Base-by-base conservation (phyloP, 495 filamentous ascomycete species). In the Aspergillus biplanus region DNA sequence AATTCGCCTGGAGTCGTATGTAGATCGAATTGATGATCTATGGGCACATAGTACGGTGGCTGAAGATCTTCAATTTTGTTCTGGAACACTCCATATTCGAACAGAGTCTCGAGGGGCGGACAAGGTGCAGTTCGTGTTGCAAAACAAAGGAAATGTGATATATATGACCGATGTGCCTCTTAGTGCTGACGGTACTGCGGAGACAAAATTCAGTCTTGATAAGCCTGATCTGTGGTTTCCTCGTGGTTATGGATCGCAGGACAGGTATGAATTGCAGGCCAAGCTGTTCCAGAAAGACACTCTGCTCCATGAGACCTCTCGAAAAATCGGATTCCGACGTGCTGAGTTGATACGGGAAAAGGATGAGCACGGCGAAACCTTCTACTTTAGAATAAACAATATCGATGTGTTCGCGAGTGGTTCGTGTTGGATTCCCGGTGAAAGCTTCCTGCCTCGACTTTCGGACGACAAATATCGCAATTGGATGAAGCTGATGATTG, bases 1-100 rank as follows among this genome's bases (percentile, higher is more conserved):
- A 8, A 83, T 92, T 57, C 78, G 73, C 56, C 80, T 92, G 15
- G 87, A 92, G 56, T 72, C 85, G 33, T 92, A 87, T 69, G 75
- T 77, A n/a, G 78, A 80, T 2, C 78, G 85, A 3, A 80, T 92
- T 49, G 59, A 49, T 27, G 59, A 62, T 56, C 21, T 62, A 5
- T 62, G 52, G 50, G 32, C 33, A 21, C 34, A 62, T 13, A 48
- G 52, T 52, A 39, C 37, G 13, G 33, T 63, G 4, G 15, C 52
- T 11, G 27, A 44, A 18, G 60, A 63, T 52, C 33, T 50, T 4
- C 44, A 27, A 35, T 50, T 42, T 5, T 63, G 60, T 33, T 32
- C 42, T 15, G 60, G 60, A 15, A 56, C 18, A 8, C 5, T 63
- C n/a, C 13, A 34, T 31, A 48, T 33, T 18, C 59, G 39, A 18